phyloP scores from a whole-genome alignment of 768 basidiomycete genomes.

The Suillus plorans region DNA sequence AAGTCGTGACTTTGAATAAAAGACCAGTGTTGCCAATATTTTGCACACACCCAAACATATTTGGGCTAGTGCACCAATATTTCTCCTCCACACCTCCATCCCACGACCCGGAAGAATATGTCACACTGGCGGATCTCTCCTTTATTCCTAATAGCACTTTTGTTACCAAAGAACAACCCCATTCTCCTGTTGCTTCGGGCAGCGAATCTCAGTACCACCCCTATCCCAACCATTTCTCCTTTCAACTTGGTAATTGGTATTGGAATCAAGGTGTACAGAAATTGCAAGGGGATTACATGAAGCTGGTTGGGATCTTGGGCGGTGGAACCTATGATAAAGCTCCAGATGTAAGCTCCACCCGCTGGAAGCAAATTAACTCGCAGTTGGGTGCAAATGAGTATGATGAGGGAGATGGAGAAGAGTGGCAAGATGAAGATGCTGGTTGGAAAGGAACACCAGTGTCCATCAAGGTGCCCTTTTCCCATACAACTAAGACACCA shows the following conservation, averaged over 20 bases:
- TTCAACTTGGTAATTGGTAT: conserved; percentile 1
- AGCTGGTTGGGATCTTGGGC: neutral
- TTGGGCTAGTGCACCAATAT: neutral
- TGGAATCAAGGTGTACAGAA: neutral
- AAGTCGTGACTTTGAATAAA: neutral
- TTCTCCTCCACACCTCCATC: neutral
- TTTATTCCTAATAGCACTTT: neutral
- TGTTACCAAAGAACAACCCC: neutral
- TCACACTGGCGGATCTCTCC: neutral
- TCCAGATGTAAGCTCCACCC: neutral
- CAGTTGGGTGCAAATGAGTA: neutral
- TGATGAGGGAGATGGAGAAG: neutral
- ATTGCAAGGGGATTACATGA: neutral
- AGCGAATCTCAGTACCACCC: conserved; percentile 8
- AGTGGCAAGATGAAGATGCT: neutral
- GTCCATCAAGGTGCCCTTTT: no score
- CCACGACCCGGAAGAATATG: neutral
- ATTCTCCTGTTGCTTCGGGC: neutral
- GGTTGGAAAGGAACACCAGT: no score
- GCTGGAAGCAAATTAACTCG: neutral
- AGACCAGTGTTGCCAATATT: no score
- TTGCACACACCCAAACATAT: neutral
- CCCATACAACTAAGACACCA: no score
- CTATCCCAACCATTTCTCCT: conserved; percentile 13
- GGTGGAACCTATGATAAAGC: neutral